Conservation (phyloP, 306 rosid species). For the Prunus fruticosa region DNA sequence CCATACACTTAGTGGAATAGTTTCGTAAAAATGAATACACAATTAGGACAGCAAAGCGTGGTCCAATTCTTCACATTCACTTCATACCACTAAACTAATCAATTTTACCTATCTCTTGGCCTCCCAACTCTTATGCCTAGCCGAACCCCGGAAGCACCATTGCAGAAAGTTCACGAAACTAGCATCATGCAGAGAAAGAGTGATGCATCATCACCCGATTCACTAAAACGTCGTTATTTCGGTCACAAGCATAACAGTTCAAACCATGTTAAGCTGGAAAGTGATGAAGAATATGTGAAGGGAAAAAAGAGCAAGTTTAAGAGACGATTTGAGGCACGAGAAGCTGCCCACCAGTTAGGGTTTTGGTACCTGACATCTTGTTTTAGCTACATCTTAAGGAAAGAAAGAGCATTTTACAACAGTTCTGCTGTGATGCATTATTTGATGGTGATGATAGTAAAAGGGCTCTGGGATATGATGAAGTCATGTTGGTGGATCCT, state of each 20-base stretch:
- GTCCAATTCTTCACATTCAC: conserved; percentile 21
- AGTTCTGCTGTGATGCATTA: conserved; percentile 40
- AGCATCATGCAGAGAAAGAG: neutral
- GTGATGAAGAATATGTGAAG: neutral
- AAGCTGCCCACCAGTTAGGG: conserved; percentile 21
- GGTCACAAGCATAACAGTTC: too few relatives aligned
- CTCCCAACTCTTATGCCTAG: neutral
- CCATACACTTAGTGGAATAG: too few relatives aligned
- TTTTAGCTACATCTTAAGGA: conserved; percentile 42
- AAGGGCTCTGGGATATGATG: conserved; percentile 25
- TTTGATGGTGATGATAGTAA: conserved; percentile 5
- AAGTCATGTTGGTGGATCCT: conserved; percentile 37
- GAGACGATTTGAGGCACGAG: neutral
- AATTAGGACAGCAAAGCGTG: conserved; percentile 14
- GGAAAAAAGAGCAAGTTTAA: neutral
- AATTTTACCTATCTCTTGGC: neutral
- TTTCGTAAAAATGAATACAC: conserved; percentile 6
- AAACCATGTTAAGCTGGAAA: neutral
- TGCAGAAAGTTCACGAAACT: neutral
- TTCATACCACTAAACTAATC: neutral
- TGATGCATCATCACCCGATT: neutral
- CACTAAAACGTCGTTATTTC: too few relatives aligned
- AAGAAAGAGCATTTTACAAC: conserved; percentile 49
- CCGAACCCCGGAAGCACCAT: neutral
- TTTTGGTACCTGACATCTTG: conserved; percentile 49